Evolutionary conservation across 345 rosid genomes (phyloP).

Genomic region (Barbarea vulgaris): DNA sequence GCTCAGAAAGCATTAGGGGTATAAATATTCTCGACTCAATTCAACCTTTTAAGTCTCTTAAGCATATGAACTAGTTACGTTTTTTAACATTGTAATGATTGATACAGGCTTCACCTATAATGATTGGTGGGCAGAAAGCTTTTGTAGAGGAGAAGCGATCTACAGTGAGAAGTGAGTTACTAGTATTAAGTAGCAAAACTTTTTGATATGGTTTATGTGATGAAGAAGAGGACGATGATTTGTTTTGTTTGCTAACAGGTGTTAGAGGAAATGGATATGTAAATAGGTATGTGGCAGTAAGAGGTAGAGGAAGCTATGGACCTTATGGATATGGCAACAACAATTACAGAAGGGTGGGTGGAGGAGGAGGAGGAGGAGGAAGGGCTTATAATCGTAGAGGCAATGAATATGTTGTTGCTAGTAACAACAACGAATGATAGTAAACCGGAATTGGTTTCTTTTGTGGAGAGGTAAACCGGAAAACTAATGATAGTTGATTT

Average conservation of each 20-base stretch:
- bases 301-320: slow-evolving; percentile 13
- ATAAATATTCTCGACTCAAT: not conserved
- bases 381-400: slow-evolving; percentile 25
- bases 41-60: not conserved
- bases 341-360: slow-evolving; percentile 22
- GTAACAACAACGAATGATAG: not conserved
- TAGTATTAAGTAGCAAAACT: not conserved
- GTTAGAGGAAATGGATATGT: slow-evolving; percentile 21
- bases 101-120: slow-evolving; percentile 81
- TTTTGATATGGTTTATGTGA: not conserved
- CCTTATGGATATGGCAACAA: slow-evolving; percentile 15
- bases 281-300: slow-evolving; percentile 1
- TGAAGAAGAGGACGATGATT: not conserved
- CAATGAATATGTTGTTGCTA: slow-evolving; percentile 15
- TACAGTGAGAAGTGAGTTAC: slow-evolving; percentile 30
- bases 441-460: slow-evolving; percentile 25
- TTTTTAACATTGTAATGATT: not conserved
- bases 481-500: slow-evolving; percentile 3
- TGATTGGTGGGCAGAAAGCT: slow-evolving; percentile 64
- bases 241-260: slow-evolving; percentile 17
- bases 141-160: slow-evolving; percentile 70
- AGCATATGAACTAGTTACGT: not conserved
- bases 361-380: slow-evolving; percentile 29
- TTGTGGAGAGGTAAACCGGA: slow-evolving; percentile 9
- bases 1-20: slow-evolving; percentile 92